Percentiles rank a stretch among this genome's conserved stretches.
Conservation (phyloP, 495 filamentous ascomycete genomes). For the Aspergillus wentii region DNA sequence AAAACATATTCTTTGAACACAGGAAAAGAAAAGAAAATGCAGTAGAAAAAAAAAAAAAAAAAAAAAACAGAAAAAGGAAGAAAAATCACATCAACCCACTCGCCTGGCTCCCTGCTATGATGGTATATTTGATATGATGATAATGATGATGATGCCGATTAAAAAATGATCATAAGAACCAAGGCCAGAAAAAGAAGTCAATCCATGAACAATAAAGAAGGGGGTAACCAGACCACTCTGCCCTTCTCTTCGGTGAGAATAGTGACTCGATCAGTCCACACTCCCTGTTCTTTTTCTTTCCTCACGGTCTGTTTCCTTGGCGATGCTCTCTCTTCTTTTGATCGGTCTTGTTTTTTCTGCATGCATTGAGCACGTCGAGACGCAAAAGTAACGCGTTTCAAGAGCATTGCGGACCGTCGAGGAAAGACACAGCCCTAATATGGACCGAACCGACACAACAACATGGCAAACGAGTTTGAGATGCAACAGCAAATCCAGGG, state of each 20-base stretch:
- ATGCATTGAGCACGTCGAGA: too few species aligned
- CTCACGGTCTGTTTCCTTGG: too few species aligned
- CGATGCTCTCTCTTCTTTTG: too few species aligned
- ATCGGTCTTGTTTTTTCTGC: too few species aligned
- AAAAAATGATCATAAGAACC: slow-evolving; percentile 17
- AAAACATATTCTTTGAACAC: slow-evolving; percentile 7
- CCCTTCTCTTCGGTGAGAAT: neutral
- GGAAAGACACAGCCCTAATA: too few species aligned
- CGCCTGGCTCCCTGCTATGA: slow-evolving; percentile 27
- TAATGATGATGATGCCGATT: slow-evolving; percentile 16
- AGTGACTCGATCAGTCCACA: too few species aligned
- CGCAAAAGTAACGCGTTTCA: too few species aligned
- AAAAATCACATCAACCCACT: slow-evolving; percentile 17
- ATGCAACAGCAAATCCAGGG: too few species aligned
- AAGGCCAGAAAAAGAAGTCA: slow-evolving; percentile 8
- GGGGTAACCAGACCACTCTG: slow-evolving; percentile 3
- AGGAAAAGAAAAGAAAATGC: slow-evolving; percentile 7
- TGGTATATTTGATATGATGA: slow-evolving; percentile 25
- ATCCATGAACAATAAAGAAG: slow-evolving; percentile 4
- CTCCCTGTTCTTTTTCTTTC: neutral
- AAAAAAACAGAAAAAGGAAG: slow-evolving; percentile 13
- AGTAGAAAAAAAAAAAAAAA: slow-evolving; percentile 10
- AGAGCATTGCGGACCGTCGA: too few species aligned
- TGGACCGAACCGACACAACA: too few species aligned
- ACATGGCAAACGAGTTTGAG: too few species aligned